phyloP scores from a whole-genome alignment of 345 rosid species.

The Citrus mangshanensis region DNA sequence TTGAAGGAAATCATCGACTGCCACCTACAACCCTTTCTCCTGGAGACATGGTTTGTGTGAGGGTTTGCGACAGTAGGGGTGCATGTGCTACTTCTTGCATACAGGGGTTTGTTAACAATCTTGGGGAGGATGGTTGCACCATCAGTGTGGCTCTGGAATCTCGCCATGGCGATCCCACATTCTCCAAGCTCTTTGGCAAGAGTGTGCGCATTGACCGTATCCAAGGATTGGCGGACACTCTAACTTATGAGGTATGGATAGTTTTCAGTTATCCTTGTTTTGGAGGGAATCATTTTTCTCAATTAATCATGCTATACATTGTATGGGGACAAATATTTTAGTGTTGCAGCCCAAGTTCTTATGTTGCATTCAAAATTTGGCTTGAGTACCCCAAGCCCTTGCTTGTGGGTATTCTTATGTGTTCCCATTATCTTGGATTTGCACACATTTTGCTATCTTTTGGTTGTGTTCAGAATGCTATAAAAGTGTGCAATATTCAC shows the following conservation, averaged over 20 bases:
- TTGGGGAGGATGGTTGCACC: constrained; percentile 95
- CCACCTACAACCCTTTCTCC: constrained; percentile 96
- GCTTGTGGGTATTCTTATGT: neutral
- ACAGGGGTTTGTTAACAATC: constrained; percentile 91
- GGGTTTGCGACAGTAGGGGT: constrained; percentile 82
- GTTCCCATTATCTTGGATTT: neutral
- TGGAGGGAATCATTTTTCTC: too few relatives aligned
- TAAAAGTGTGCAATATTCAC: neutral
- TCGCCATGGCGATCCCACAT: constrained; percentile 95
- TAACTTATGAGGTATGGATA: constrained; percentile 78
- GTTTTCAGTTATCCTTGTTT: neutral
- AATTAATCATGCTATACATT: neutral
- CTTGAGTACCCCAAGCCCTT: neutral
- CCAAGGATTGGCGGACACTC: constrained; percentile 87
- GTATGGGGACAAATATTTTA: neutral
- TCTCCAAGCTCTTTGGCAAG: constrained; percentile 92
- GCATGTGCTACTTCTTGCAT: constrained; percentile 84
- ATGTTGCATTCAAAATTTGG: neutral
- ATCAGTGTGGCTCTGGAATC: constrained; percentile 90
- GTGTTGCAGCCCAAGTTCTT: neutral
- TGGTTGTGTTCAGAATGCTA: neutral
- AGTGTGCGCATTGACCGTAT: constrained; percentile 90
- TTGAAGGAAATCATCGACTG: constrained; percentile 76
- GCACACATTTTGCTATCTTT: neutral
- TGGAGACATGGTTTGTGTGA: constrained; percentile 97